phyloP scores from a whole-genome alignment of 208 protist genomes.

The Leishmania amazonensis region DNA sequence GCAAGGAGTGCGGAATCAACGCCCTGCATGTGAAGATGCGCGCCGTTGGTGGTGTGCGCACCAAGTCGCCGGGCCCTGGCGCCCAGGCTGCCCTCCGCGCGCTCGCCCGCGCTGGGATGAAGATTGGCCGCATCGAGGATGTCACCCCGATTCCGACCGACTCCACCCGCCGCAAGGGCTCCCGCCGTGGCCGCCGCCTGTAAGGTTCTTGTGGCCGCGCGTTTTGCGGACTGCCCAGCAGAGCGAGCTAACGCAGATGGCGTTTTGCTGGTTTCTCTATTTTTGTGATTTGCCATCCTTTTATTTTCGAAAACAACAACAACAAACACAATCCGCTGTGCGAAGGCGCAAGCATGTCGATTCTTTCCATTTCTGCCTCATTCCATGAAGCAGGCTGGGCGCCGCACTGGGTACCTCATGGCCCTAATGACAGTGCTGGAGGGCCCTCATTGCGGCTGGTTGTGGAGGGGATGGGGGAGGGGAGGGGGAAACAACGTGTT shows the following conservation, averaged over 20 bases:
- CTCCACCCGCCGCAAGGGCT: conserved; percentile 98
- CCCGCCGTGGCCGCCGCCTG: conserved; percentile 98
- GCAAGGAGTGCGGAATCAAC: conserved; percentile 98
- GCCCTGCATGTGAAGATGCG: conserved; percentile 99
- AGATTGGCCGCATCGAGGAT: conserved; percentile 99
- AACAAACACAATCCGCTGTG: conserved; percentile 30
- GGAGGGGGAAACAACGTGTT: background rate
- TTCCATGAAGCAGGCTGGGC: background rate
- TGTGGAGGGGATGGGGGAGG: background rate
- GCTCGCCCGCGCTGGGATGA: conserved; percentile 98
- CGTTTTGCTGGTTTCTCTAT: conserved; percentile 19
- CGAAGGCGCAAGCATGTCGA: background rate
- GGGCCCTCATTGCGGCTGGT: background rate
- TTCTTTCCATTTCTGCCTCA: too few species aligned
- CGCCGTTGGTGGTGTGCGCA: conserved; percentile 98
- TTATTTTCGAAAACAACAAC: conserved; percentile 45
- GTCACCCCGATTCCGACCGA: conserved; percentile 99
- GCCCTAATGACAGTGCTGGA: background rate
- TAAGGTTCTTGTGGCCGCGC: conserved; percentile 51
- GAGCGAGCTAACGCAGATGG: background rate
- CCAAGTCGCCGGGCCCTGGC: conserved; percentile 99
- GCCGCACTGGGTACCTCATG: background rate
- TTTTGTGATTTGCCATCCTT: conserved; percentile 55
- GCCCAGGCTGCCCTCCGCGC: conserved; percentile 99
- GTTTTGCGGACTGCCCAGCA: background rate